Conservation (phyloP, 1,284 basidiomycete species). For the Boletus semigastroideus region DNA sequence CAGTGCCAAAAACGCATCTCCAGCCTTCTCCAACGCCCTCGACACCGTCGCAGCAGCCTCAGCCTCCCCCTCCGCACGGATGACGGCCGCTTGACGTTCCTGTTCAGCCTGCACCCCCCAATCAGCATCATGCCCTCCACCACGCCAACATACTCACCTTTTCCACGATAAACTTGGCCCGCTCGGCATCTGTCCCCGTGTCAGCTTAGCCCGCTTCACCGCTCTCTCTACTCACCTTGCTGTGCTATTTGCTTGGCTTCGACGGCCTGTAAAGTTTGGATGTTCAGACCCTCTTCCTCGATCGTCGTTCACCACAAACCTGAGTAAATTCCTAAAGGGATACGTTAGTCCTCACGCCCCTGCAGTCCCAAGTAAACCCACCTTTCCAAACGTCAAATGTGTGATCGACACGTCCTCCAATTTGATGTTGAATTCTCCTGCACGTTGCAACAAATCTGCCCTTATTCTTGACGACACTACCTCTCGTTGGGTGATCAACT, state of each 20-base stretch:
- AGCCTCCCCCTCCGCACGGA: slow-evolving; percentile 97
- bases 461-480: slow-evolving; percentile 93
- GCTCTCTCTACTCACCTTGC: slow-evolving; percentile 59
- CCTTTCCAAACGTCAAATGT: slow-evolving; percentile 81
- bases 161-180: slow-evolving; percentile 98
- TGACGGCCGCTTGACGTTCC: slow-evolving; percentile 97
- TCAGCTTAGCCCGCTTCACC: slow-evolving; percentile 7
- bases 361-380: slow-evolving; percentile 29
- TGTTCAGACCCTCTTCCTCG: slow-evolving; percentile 9
- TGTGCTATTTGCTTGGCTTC: slow-evolving; percentile 98
- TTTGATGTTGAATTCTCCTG: slow-evolving; percentile 94
- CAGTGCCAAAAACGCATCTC: slow-evolving; percentile 94
- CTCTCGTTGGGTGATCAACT: slow-evolving; percentile 90
- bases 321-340: slow-evolving; percentile 74
- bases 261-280: slow-evolving; percentile 63
- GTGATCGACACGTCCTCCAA: slow-evolving; percentile 98
- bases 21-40: slow-evolving; percentile 89
- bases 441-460: slow-evolving; percentile 89
- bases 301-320: slow-evolving; percentile 30
- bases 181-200: slow-evolving; percentile 77
- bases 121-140: slow-evolving; percentile 16
- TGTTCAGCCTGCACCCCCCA: slow-evolving; percentile 82
- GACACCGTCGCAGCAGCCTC: slow-evolving; percentile 96
- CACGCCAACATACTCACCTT: slow-evolving; percentile 55
- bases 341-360: neutral